Base-by-base conservation (phyloP, 2,329 filamentous ascomycete species). In the Pezizomycotina sp. region DNA sequence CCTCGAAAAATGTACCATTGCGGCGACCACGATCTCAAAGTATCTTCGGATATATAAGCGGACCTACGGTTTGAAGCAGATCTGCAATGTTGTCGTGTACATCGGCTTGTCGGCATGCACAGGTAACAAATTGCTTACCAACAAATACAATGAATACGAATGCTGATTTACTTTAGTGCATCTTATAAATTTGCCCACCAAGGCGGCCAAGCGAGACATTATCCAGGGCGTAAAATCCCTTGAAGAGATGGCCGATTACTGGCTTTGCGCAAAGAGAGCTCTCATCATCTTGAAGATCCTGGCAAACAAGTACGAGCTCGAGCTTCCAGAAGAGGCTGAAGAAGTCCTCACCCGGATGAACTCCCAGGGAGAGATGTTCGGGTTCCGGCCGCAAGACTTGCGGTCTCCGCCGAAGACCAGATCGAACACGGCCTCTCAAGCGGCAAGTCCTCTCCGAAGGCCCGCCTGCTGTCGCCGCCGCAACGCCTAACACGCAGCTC, bases 31-130 rank as follows among this genome's bases (percentile, higher is more conserved):
- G 46, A 89, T 95, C 36, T 93, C 84, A 0, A 95, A 93, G 53
- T 63, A 93, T n/a, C 76, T 93, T 60, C 74, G 89, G 1, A 62
- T 93, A 1, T 98, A 95, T 60, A 93, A 92, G 56, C 81, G 86
- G 48, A 76, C 76, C 1, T 91, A 92, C 56, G 82, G 86, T 6
- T 61, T 95, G 8, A 74, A 82, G 4, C 86, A 95, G 55, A 92
- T 98, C 21, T 92, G 81, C 60, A 95, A 95, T 52, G 82, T 95
- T 50, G 84, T 79, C 3, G 83, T 95, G 1, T 98, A 98, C 56
- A 93, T 95, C 59, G 68, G 79, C 0, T 86, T 95, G 56, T 89
- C 82, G 4, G 84, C 89, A 19, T 92, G 83, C 54, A 93, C 83
- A 0, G n/a, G n/a, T n/a, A n/a, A n/a, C n/a, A n/a, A n/a, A n/a